Base-by-base conservation (phyloP, 257 asterid species). In the Paulownia fortunei region DNA sequence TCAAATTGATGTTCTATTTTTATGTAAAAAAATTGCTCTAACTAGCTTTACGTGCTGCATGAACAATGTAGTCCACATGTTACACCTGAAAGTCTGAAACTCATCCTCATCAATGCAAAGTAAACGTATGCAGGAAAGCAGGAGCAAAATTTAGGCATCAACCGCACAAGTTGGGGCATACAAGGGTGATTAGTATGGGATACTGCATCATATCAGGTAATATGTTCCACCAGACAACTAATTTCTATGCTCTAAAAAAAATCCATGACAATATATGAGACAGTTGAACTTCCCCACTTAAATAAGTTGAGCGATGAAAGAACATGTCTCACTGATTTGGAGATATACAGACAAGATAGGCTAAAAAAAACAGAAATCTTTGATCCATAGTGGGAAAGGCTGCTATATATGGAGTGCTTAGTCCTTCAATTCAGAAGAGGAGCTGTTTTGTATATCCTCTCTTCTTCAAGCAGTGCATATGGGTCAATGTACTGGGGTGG, bases 391-490 rank as follows among this genome's bases (percentile, higher is more conserved):
- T 37, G 44, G 44, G 9, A 37, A 37, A 37, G 44, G 44, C 44
- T 37, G 44, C 8, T 37, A 30, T 6, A 37, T 6, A 15, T n/a
- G 21, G 16, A 49, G 21, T 3, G 56, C 56, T 49, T 49, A 16
- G 21, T 49, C 56, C 56, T 49, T 49, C 56, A 49, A 49, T 15
- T 15, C 2, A 82, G 86, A 59, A 46, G 86, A 34, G 91, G 89
- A 19, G 89, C 89, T 47, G 84, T 65, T 76, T 76, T 68, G 6
- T 88, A 86, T 64, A 87, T 86, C 84, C 85, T 89, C 49, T 86
- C 86, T 47, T 86, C 92, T 84, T 89, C 94, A 62, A 89, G 91
- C 69, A 91, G 91, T 41, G 60, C 84, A 76, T 89, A 89, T 15
- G 96, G 92, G 83, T 89, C 92, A 24, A 91, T 49, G 47, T 87